A percentile compares a stretch with the other conserved stretches of the same genome.
Conservation (phyloP, 2,329 filamentous ascomycete genomes). For the Chaetothyriales sp. region DNA sequence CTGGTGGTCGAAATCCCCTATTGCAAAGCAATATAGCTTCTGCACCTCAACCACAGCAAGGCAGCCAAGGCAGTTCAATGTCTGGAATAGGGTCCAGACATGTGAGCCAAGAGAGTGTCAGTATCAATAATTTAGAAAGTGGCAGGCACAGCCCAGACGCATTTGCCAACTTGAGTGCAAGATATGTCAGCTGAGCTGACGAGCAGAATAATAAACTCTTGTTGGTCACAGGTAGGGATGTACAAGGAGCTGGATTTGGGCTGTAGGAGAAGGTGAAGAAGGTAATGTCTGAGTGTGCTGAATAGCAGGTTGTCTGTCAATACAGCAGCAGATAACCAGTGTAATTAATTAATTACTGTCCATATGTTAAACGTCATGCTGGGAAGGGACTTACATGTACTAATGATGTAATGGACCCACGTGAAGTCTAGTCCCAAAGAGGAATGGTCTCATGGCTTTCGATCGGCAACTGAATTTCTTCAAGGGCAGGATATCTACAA, state of each 20-base stretch:
- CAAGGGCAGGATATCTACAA: background rate
- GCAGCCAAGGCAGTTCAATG: background rate
- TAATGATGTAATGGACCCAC: background rate
- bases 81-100: slow-evolving; percentile 2
- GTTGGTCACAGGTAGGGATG: background rate
- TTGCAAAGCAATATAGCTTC: slow-evolving; percentile 8
- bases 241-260: background rate
- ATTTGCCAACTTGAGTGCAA: slow-evolving; percentile 35
- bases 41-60: background rate
- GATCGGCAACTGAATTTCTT: background rate
- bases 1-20: slow-evolving; percentile 22
- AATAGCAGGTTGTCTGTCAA: background rate
- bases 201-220: background rate
- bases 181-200: slow-evolving; percentile 21
- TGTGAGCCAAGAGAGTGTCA: slow-evolving; percentile 34
- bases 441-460: background rate
- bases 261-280: background rate
- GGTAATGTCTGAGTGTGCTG: background rate
- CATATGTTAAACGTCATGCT: too few relatives aligned
- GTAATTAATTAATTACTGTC: too few relatives aligned
- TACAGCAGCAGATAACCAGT: background rate
- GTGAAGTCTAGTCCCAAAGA: background rate
- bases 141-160: slow-evolving; percentile 37
- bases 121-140: slow-evolving; percentile 31
- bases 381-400: too few relatives aligned